These are phyloP conservation scores for Rhodomyrtus psidioides DNA, from an alignment of 441 rosid species.

Conservation along the genomic window DNA sequence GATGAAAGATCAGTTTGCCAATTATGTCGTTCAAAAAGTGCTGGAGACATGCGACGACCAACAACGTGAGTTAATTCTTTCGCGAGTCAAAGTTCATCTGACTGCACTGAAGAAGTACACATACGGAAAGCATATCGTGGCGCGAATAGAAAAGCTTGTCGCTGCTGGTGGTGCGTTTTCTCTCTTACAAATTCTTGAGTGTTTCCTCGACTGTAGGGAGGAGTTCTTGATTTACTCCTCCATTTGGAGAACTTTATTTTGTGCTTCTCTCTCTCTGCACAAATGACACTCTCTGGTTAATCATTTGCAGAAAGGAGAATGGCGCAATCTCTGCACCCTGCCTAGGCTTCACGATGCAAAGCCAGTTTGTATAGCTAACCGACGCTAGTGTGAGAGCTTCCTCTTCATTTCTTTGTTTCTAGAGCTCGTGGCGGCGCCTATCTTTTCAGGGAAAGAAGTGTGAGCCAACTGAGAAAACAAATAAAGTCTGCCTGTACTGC, in stretches of 20 bases:
- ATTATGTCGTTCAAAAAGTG: conserved; percentile 93
- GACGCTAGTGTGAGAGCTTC: conserved; percentile 44
- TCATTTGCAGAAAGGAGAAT: conserved; percentile 79
- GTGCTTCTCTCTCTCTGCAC: not conserved
- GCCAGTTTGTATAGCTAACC: conserved; percentile 75
- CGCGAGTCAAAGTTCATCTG: conserved; percentile 86
- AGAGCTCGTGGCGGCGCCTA: conserved; percentile 27
- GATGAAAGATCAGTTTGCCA: conserved; percentile 99
- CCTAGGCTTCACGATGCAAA: conserved; percentile 38
- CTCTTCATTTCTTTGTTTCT: conserved; percentile 13
- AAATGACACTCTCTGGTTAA: not conserved
- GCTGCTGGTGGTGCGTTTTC: conserved; percentile 80
- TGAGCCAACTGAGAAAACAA: conserved; percentile 24
- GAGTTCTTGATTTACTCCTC: not conserved
- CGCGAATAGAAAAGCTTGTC: conserved; percentile 96
- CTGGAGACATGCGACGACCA: conserved; percentile 94
- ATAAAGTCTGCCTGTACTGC: conserved; percentile 49
- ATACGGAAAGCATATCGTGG: conserved; percentile 95
- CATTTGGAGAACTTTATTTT: not conserved
- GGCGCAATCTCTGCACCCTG: conserved; percentile 49
- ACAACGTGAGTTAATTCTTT: conserved; percentile 82
- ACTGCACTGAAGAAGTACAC: conserved; percentile 96
- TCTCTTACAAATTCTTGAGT: not conserved
- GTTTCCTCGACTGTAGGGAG: not conserved
- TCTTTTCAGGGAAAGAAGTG: conserved; percentile 33